phyloP scores from a whole-genome alignment of 768 basidiomycete species.

The Lactifluus subvellereus region DNA sequence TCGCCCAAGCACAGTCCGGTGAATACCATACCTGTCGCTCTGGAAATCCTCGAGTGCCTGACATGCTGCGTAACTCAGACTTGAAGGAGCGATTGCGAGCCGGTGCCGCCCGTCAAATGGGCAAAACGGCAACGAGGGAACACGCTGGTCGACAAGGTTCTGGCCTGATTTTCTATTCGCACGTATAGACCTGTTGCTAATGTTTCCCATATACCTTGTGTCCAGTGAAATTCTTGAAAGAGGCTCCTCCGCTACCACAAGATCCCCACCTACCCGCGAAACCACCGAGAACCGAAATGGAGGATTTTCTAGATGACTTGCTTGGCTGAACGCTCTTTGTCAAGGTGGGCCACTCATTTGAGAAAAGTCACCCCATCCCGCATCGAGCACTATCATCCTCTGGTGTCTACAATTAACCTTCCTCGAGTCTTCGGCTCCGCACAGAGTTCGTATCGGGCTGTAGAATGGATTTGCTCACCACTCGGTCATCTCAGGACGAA shows the following conservation, averaged over 20 bases:
- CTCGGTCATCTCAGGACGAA: too few relatives aligned
- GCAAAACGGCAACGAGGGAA: constrained; percentile 22
- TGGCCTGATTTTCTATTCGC: not conserved
- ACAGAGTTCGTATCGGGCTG: too few relatives aligned
- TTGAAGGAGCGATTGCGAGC: constrained; percentile 32
- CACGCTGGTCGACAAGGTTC: constrained; percentile 4
- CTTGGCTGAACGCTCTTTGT: constrained; percentile 34
- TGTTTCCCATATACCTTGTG: not conserved
- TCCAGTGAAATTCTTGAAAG: constrained; percentile 33
- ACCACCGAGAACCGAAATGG: constrained; percentile 52
- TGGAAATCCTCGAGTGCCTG: not conserved
- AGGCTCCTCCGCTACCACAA: constrained; percentile 51
- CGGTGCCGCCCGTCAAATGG: constrained; percentile 26
- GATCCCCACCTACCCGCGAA: constrained; percentile 33
- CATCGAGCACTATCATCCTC: too few relatives aligned
- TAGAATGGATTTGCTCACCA: too few relatives aligned
- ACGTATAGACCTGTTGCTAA: not conserved
- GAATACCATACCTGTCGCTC: constrained; percentile 10
- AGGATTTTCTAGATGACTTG: constrained; percentile 67
- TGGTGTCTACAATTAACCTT: too few relatives aligned
- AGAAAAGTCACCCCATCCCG: not conserved
- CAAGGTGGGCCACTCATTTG: too few relatives aligned
- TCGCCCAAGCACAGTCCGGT: constrained; percentile 76
- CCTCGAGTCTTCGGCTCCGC: too few relatives aligned
- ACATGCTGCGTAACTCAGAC: constrained; percentile 23